phyloP scores from a whole-genome alignment of 2,329 filamentous ascomycete genomes.

The Penicillium sp. region DNA sequence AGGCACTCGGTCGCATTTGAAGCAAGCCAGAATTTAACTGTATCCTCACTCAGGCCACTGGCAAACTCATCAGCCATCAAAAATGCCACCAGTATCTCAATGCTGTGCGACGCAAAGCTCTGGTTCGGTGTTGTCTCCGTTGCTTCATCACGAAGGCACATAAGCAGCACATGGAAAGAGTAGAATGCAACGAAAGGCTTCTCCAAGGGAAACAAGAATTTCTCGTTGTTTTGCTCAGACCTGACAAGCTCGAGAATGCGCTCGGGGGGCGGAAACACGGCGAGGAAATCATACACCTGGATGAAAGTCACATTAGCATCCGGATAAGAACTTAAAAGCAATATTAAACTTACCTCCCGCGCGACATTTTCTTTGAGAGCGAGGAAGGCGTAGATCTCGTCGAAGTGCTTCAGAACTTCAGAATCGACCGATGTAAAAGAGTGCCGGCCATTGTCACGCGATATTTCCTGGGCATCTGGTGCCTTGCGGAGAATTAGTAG shows the following conservation, averaged over 20 bases:
- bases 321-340: not conserved
- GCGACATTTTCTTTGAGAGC: constrained; percentile 69
- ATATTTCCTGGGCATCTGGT: constrained; percentile 47
- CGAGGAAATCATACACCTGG: constrained; percentile 69
- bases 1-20: constrained; percentile 59
- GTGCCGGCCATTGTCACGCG: constrained; percentile 37
- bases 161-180: constrained; percentile 64
- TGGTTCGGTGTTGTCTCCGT: constrained; percentile 36
- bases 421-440: constrained; percentile 65
- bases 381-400: constrained; percentile 78
- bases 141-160: constrained; percentile 56
- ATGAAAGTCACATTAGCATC: constrained; percentile 9
- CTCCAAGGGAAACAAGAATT: constrained; percentile 64
- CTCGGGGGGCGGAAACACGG: constrained; percentile 67
- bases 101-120: constrained; percentile 42
- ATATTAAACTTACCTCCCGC: constrained; percentile 54
- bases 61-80: constrained; percentile 59
- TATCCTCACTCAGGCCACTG: constrained; percentile 44
- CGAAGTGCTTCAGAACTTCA: constrained; percentile 78
- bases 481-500: constrained; percentile 63
- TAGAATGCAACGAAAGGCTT: constrained; percentile 74
- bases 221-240: constrained; percentile 52
- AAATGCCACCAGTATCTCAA: constrained; percentile 59
- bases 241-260: constrained; percentile 61
- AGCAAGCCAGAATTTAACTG: constrained; percentile 52